These are phyloP conservation scores for Fusarium coicis DNA, from an alignment of 2,329 filamentous ascomycete genomes.

Conservation along the genomic window DNA sequence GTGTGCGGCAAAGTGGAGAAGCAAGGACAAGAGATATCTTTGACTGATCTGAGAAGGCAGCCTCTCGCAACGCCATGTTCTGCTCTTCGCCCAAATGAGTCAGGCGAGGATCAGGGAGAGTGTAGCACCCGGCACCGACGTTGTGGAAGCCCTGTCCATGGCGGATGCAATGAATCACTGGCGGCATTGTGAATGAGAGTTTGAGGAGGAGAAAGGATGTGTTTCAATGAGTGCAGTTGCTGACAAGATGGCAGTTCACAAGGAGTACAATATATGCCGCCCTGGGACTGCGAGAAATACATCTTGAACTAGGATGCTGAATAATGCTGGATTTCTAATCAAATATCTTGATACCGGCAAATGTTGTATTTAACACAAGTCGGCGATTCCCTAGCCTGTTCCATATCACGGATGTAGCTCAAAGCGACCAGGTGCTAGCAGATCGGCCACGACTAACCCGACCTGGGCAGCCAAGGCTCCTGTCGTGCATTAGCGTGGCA, in stretches of 20 bases:
- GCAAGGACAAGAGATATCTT: not conserved
- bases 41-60: not conserved
- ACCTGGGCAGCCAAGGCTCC: not conserved
- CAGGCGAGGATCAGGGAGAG: not conserved
- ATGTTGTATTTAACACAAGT: not conserved
- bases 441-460: not conserved
- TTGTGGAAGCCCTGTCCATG: not conserved
- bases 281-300: not conserved
- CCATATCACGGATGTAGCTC: not conserved
- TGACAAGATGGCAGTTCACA: not conserved
- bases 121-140: not conserved
- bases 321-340: not conserved
- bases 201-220: fast-evolving
- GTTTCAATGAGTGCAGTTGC: not conserved
- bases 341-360: not conserved
- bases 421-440: not conserved
- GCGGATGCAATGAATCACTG: not conserved
- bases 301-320: not conserved
- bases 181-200: not conserved
- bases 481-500: not conserved
- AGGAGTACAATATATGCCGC: not conserved
- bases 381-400: not conserved
- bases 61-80: not conserved
- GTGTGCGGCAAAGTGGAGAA: not conserved
- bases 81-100: not conserved